Percentiles rank a stretch among this genome's conserved stretches.
phyloP scores from a whole-genome alignment of 2,329 filamentous ascomycete genomes.

The Fusarium armeniacum region DNA sequence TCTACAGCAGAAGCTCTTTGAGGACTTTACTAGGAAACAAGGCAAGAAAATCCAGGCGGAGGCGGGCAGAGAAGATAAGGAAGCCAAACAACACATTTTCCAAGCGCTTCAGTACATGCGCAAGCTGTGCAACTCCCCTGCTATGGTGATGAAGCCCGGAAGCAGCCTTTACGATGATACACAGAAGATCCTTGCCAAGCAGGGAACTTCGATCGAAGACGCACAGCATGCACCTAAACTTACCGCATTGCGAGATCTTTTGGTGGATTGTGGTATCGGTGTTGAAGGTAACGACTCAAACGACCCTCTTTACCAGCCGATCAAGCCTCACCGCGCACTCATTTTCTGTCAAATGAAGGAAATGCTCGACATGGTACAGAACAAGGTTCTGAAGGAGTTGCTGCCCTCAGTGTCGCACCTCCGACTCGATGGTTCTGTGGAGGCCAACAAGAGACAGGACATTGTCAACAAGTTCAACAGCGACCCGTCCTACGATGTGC shows the following conservation, averaged over 20 bases:
- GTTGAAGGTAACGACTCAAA: constrained; percentile 73
- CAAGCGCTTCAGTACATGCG: constrained; percentile 99
- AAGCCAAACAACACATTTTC: constrained; percentile 98
- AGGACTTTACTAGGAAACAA: constrained; percentile 95
- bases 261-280: constrained; percentile 99
- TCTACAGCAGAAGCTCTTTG: constrained; percentile 93
- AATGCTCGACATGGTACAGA: constrained; percentile 99
- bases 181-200: constrained; percentile 81
- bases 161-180: constrained; percentile 92
- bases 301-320: constrained; percentile 79
- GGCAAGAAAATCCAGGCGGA: constrained; percentile 88
- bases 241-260: constrained; percentile 86
- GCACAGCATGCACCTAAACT: constrained; percentile 92
- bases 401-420: constrained; percentile 94
- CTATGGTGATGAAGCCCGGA: constrained; percentile 93
- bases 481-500: constrained; percentile 94
- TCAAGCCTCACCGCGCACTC: constrained; percentile 94
- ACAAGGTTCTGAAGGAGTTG: constrained; percentile 88
- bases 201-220: constrained; percentile 87
- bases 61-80: constrained; percentile 87
- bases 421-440: constrained; percentile 93
- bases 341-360: constrained; percentile 99
- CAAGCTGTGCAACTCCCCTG: constrained; percentile 97
- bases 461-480: constrained; percentile 99
- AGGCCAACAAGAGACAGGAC: constrained; percentile 92